Percentiles rank a stretch among this genome's conserved stretches.
phyloP scores from a whole-genome alignment of 2,329 filamentous ascomycete genomes.

The Diaporthe citri region DNA sequence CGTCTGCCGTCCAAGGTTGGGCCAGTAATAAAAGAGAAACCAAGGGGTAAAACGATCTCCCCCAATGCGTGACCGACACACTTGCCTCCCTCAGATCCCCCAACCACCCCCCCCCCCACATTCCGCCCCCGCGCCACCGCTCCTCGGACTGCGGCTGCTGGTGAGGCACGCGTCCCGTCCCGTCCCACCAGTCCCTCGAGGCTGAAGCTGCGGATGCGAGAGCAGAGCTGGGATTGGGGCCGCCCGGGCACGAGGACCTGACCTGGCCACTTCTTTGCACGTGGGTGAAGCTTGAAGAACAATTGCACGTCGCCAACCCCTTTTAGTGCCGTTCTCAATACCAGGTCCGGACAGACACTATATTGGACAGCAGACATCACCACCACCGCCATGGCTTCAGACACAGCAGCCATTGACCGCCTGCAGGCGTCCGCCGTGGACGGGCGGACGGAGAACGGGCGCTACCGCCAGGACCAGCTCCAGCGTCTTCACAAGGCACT shows the following conservation, averaged over 20 bases:
- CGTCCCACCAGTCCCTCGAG: background rate
- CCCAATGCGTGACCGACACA: background rate
- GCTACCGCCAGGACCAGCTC: constrained; percentile 55
- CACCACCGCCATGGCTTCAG: constrained; percentile 26
- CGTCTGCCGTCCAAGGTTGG: background rate
- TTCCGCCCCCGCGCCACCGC: constrained; percentile 25
- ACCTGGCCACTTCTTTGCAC: too few species aligned
- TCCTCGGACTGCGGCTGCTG: background rate
- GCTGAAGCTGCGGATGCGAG: background rate
- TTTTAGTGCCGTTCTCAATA: background rate
- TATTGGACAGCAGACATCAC: background rate
- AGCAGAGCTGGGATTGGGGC: background rate
- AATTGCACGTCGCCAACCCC: background rate
- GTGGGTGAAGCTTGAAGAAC: background rate
- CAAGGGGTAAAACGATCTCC: constrained; percentile 1
- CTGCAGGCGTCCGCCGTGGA: constrained; percentile 52
- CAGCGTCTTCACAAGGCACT: constrained; percentile 51
- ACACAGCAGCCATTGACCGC: constrained; percentile 44
- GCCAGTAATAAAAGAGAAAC: background rate
- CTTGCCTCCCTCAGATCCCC: background rate
- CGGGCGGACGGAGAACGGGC: constrained; percentile 52
- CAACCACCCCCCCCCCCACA: too few species aligned
- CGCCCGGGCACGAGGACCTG: background rate
- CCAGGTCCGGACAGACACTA: background rate
- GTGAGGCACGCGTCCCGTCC: background rate